A percentile compares a stretch with the other conserved stretches of the same genome.
Evolutionary conservation across 331 rosid species (phyloP).

Genomic region (Acacia pycnantha): DNA sequence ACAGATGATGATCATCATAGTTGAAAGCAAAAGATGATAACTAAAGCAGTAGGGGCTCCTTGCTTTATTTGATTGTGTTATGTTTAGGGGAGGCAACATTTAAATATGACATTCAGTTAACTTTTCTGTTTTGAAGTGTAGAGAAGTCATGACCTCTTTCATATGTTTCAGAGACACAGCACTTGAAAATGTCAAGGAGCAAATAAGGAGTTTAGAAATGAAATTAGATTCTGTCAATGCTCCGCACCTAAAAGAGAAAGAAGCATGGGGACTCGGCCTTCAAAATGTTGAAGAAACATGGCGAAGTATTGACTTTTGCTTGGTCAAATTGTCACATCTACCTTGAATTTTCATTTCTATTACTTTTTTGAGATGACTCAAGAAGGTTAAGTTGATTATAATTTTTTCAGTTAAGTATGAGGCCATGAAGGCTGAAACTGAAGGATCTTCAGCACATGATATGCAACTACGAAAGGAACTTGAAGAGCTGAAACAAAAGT

Average conservation of each 20-base stretch:
- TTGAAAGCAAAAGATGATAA: constrained; percentile 18
- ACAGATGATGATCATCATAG: constrained; percentile 16
- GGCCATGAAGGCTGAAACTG: constrained; percentile 74
- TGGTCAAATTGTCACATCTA: constrained; percentile 26
- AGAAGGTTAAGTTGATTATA: constrained; percentile 23
- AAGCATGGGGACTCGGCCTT: constrained; percentile 85
- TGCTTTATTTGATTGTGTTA: constrained; percentile 18
- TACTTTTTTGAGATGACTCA: constrained; percentile 11
- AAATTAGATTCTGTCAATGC: constrained; percentile 66
- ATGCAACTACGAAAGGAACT: constrained; percentile 57
- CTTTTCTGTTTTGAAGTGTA: constrained; percentile 22
- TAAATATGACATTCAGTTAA: constrained; percentile 20
- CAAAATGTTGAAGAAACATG: constrained; percentile 90
- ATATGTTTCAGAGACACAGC: constrained; percentile 63
- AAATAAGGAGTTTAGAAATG: constrained; percentile 66
- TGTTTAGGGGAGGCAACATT: constrained; percentile 11
- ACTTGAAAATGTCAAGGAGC: constrained; percentile 60
- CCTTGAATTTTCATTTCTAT: constrained; percentile 17
- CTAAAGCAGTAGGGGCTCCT: constrained; percentile 8
- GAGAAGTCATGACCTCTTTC: constrained; percentile 35
- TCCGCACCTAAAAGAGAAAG: constrained; percentile 72
- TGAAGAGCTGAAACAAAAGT: constrained; percentile 72
- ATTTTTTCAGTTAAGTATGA: constrained; percentile 75
- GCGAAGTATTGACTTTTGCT: constrained; percentile 59
- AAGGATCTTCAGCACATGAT: constrained; percentile 65